Conservation (phyloP, 345 rosid genomes). For the Salix suchowensis region DNA sequence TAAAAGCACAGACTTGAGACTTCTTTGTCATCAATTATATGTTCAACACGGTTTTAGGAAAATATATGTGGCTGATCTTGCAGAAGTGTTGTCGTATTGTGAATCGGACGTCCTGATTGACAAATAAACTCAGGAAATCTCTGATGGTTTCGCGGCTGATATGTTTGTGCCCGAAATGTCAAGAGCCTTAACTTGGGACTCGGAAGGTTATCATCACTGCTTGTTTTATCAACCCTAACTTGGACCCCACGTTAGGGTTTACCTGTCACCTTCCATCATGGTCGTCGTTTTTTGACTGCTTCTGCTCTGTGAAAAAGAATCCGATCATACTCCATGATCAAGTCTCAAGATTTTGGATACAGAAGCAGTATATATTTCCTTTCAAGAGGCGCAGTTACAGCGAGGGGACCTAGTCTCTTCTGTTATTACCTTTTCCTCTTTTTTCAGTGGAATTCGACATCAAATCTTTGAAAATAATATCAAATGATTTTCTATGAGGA, state of each 20-base stretch:
- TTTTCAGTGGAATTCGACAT: neutral
- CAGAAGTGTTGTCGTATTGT: neutral
- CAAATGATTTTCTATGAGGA: neutral
- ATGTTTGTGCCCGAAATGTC: neutral
- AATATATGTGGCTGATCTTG: neutral
- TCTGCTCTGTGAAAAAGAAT: neutral
- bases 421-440: too few relatives aligned
- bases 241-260: neutral
- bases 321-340: neutral
- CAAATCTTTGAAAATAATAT: neutral
- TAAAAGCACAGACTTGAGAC: neutral
- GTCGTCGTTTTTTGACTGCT: constrained; percentile 15
- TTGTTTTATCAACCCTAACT: neutral
- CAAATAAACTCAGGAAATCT: constrained; percentile 1
- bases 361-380: neutral
- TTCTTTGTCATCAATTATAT: neutral
- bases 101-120: neutral
- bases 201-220: neutral
- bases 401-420: neutral
- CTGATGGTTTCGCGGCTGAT: constrained; percentile 1
- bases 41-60: neutral
- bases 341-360: neutral
- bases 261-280: neutral
- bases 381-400: neutral
- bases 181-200: neutral